phyloP scores from a whole-genome alignment of 2,329 filamentous ascomycete genomes.

The Cladosporium sp. region DNA sequence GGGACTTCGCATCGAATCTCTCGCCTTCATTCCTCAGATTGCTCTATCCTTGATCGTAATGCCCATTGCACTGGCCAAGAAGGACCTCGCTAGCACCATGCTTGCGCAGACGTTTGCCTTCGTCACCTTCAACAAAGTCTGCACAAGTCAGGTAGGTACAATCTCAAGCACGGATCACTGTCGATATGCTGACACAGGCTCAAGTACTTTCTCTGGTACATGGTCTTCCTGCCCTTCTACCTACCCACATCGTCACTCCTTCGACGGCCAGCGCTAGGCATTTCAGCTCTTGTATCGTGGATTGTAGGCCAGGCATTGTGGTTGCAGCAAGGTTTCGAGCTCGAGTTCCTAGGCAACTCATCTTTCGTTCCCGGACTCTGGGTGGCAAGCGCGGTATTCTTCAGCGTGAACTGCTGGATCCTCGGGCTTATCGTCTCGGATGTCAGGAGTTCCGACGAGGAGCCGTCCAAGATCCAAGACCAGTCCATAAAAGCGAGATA shows the following conservation, averaged over 20 bases:
- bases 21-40: conserved; percentile 86
- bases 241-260: conserved; percentile 74
- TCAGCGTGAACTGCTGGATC: conserved; percentile 80
- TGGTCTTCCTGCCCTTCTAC: conserved; percentile 87
- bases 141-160: conserved; percentile 78
- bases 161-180: background rate
- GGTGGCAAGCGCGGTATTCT: conserved; percentile 69
- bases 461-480: background rate
- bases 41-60: conserved; percentile 71
- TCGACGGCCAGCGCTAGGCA: conserved; percentile 52
- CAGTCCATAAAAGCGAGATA: too few species aligned
- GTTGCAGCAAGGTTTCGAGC: conserved; percentile 46
- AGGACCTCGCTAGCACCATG: conserved; percentile 75
- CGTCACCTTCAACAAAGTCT: conserved; percentile 97
- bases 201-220: conserved; percentile 97
- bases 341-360: conserved; percentile 61
- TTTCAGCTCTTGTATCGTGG: conserved; percentile 65
- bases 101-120: conserved; percentile 95
- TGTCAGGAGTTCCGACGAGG: conserved; percentile 30
- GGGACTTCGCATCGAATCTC: conserved; percentile 58
- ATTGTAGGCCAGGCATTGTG: conserved; percentile 57
- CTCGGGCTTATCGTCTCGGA: conserved; percentile 73
- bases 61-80: conserved; percentile 70
- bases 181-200: background rate
- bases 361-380: conserved; percentile 84